phyloP scores from a whole-genome alignment of 2,329 filamentous ascomycete species.

The Fusarium virguliforme region DNA sequence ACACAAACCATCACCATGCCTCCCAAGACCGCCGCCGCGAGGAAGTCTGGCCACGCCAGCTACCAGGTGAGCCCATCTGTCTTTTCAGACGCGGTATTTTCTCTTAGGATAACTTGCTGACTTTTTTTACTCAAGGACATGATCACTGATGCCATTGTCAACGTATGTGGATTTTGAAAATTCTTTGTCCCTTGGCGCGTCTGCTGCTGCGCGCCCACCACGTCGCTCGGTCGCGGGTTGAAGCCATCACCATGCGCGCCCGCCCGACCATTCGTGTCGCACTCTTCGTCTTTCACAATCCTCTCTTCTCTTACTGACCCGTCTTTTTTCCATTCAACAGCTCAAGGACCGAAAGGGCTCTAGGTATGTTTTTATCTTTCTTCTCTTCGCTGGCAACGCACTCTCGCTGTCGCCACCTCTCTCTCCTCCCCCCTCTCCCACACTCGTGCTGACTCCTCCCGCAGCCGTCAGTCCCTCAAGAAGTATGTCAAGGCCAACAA shows the following conservation, averaged over 20 bases:
- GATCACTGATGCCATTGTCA: slow-evolving; percentile 75
- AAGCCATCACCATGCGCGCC: slow-evolving; percentile 43
- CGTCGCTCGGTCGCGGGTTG: slow-evolving; percentile 43
- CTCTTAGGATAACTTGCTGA: slow-evolving; percentile 20
- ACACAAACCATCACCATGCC: slow-evolving; percentile 65
- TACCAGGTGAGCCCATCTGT: slow-evolving; percentile 69
- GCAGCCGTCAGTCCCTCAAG: slow-evolving; percentile 73
- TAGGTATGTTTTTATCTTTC: slow-evolving; percentile 50
- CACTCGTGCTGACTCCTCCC: slow-evolving; percentile 31
- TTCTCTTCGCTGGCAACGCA: slow-evolving; percentile 24
- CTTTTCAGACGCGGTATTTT: slow-evolving; percentile 19
- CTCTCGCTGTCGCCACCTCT: slow-evolving; percentile 19
- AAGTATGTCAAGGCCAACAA: slow-evolving; percentile 74
- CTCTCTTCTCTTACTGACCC: slow-evolving; percentile 61
- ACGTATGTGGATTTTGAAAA: slow-evolving; percentile 63
- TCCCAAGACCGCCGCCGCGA: slow-evolving; percentile 71
- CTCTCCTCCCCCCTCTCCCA: neutral
- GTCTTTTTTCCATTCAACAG: slow-evolving; percentile 58
- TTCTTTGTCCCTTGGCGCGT: slow-evolving; percentile 58
- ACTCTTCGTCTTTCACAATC: slow-evolving; percentile 33
- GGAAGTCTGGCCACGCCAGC: slow-evolving; percentile 70
- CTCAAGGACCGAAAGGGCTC: slow-evolving; percentile 76
- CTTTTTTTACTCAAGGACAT: slow-evolving; percentile 65
- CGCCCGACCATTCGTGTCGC: slow-evolving; percentile 24
- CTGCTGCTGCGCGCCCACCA: slow-evolving; percentile 46